A percentile compares a stretch with the other conserved stretches of the same genome.
Conservation (phyloP, 2,329 filamentous ascomycete genomes). For the Fusarium scirpi region DNA sequence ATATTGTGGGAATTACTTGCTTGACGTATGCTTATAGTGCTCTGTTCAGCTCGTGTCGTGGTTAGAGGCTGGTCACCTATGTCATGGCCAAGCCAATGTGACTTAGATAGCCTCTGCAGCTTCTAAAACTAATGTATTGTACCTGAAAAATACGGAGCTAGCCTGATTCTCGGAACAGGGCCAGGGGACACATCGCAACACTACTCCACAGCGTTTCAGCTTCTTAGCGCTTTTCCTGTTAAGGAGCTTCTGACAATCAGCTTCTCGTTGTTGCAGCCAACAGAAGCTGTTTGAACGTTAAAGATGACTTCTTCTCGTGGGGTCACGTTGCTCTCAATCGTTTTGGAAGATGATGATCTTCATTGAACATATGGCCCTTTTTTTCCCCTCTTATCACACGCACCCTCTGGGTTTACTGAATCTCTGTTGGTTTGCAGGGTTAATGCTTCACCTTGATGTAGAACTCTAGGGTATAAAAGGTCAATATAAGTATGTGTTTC, state of each 20-base stretch:
- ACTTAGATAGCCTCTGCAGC: not conserved
- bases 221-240: slow-evolving; percentile 35
- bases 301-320: not conserved
- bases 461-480: not conserved
- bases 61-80: not conserved
- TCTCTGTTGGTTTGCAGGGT: not conserved
- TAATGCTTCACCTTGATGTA: not conserved
- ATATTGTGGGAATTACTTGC: not conserved
- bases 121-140: slow-evolving; percentile 28
- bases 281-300: not conserved
- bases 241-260: slow-evolving; percentile 1
- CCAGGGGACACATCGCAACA: slow-evolving; percentile 20
- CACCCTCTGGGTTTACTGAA: not conserved
- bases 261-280: not conserved
- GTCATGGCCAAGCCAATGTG: not conserved
- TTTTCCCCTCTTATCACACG: not conserved
- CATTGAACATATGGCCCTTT: not conserved
- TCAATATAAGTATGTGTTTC: not conserved
- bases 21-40: not conserved
- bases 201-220: slow-evolving; percentile 44
- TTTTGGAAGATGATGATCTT: not conserved
- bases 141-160: slow-evolving; percentile 34
- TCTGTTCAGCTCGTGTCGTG: not conserved
- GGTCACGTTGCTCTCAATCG: not conserved
- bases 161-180: slow-evolving; percentile 19